Conservation (phyloP, 306 rosid species). For the Inga laurina region DNA sequence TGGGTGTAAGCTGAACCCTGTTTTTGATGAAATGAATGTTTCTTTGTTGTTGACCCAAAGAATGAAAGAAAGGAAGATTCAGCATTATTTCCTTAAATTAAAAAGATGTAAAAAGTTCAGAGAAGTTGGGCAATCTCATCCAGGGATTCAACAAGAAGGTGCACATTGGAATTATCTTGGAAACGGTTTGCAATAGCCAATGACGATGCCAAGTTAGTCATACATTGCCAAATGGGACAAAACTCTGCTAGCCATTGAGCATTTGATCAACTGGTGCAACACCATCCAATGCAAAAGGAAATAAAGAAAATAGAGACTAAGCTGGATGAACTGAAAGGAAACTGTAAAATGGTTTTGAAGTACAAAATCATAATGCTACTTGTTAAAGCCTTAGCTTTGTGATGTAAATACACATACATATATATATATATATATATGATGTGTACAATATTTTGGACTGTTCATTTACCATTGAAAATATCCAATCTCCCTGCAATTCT, state of each 20-base stretch:
- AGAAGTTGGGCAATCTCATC: slow-evolving; percentile 41
- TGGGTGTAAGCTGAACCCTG: neutral
- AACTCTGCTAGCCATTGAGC: slow-evolving; percentile 55
- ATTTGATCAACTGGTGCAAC: slow-evolving; percentile 51
- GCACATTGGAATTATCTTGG: slow-evolving; percentile 56
- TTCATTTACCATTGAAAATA: neutral
- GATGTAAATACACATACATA: neutral
- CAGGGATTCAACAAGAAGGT: slow-evolving; percentile 50
- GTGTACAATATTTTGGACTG: neutral
- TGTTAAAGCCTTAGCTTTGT: neutral
- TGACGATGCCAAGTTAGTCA: slow-evolving; percentile 54
- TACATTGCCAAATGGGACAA: slow-evolving; percentile 60
- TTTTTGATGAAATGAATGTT: neutral
- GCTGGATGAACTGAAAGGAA: neutral
- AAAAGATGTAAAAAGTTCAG: too few relatives aligned
- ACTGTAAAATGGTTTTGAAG: slow-evolving; percentile 37
- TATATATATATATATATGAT: too few relatives aligned
- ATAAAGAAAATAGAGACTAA: neutral
- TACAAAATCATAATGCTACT: slow-evolving; percentile 51
- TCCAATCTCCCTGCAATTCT: neutral
- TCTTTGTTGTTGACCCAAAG: neutral
- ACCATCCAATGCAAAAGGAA: neutral
- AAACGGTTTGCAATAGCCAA: slow-evolving; percentile 57
- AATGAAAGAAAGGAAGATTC: slow-evolving; percentile 43
- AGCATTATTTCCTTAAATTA: neutral